Evolutionary conservation across 2,329 filamentous ascomycete genomes (phyloP), one percentile per base, ranked within the genome.

Genomic region (Akanthomyces dipterigenus): DNA sequence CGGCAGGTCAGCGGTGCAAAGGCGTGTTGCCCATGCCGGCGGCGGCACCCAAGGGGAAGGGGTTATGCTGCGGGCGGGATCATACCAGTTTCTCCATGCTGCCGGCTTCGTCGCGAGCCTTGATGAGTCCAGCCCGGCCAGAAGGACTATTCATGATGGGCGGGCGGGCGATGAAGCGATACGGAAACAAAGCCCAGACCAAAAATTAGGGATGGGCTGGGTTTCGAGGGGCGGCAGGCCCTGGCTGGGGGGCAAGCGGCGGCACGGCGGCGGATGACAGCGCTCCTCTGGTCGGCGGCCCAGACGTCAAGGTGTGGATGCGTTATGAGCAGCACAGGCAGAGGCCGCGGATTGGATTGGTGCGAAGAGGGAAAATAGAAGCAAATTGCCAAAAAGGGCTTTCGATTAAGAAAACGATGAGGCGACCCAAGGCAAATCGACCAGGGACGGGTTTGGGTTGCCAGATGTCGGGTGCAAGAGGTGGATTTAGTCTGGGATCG

Each of bases 61-160:
- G 61, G 50, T 62, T 34, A 2, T 43, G n/a, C 53, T 64, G 61
- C 24, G n/a, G 14, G 51, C 22, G n/a, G 51, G 18, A 43, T 77
- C 81, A 78, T 79, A 87, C 84, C 77, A 87, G 76, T 70, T 80
- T 82, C 66, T 83, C 82, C 77, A 87, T 80, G 67, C 73, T 77
- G 64, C 76, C 77, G 64, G 77, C 80, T 73, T 80, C 78, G 56
- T 80, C 76, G 64, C 77, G 71, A 66, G 82, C 78, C 70, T 80
- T 77, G 68, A 87, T 79, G 66, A 85, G 73, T 69, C 83, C 83
- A 68, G 82, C 82, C 75, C 80, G 82, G 72, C 82, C 82, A 64
- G 79, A 80, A 57, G 74, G 70, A 62, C 73, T 70, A 71, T 76
- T 72, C 74, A 76, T 76, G 65, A 69, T 72, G 60, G 60, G 55